Evolutionary conservation across 768 basidiomycete species (phyloP), one percentile per base, ranked within the genome.

Genomic region (Sporobolomyces pararoseus): DNA sequence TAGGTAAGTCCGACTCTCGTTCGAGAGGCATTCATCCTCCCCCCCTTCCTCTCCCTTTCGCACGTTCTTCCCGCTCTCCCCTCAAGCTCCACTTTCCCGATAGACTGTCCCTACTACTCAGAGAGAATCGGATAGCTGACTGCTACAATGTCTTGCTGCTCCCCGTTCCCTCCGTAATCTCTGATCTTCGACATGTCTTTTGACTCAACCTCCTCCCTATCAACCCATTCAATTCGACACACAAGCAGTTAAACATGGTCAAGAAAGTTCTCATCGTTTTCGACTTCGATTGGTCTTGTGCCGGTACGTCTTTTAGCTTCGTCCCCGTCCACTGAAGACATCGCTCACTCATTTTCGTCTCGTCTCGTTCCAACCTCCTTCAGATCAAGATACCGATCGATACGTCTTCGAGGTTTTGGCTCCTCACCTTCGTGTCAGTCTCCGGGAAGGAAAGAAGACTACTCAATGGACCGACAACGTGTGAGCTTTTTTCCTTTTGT

Each of bases 371-470:
- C 10, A 6, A 7, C 1, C 39, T 17, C 10, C 44, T 1, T 87
- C 87, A 63, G 95, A 99, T 81, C 94, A 98, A 82, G 96, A 99
- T 81, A 88, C 93, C 1, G 96, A 98, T 80, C 83, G 93, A 80
- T 99, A 55, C 55, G 70, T 74, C 50, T 87, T 91, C 73, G 91
- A 94, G 79, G 91, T 95, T 66, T 84, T 93, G 39, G 89, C 87
- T 0, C 88, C 88, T 3, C 86, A 90, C 75, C 83, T 97, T 51
- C 89, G 96, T 63, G 83, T 90, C 54, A 86, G 89, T 78, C 86
- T 96, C 83, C 84, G 89, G 77, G 82, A 81, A 29, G 82, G 86
- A 75, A 84, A 89, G 78, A 69, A 78, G 84, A 32, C 78, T 23
- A 77, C 79, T 42, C 91, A 96, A 78, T 99, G 92, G 88, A 97